Evolutionary conservation across 768 basidiomycete genomes (phyloP), one percentile per base, ranked within the genome.

Genomic region (Auricularia heimuer): DNA sequence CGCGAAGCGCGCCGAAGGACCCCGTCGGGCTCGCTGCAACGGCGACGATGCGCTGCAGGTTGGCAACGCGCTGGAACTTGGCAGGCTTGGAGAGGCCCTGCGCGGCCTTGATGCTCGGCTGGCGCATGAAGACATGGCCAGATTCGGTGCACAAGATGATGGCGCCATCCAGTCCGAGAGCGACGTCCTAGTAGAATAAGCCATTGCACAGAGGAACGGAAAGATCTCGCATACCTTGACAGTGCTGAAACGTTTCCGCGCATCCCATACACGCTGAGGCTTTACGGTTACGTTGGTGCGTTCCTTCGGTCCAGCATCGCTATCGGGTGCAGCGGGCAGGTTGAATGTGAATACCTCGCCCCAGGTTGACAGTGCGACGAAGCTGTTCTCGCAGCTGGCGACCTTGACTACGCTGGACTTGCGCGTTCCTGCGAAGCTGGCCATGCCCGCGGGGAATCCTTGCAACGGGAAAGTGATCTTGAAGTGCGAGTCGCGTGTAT

Each of bases 71-170:
- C 66, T 87, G 84, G 72, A 94, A 96, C 76, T 88, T 94, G 78
- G 75, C 75, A 10, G 56, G 76, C 67, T 37, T 72, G 70, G 34
- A 54, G 34, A 36, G 61, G 29, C n/a, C 47, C 34, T 29, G 63
- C 10, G 56, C 56, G 29, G 56, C 56, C 33, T 60, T 51, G 29
- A 60, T 35, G 56, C 24, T 84, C 34, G 92, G 83, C 21, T 85
- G 81, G 29, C 94, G 88, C 29, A 95, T 81, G 71, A 89, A 98
- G 37, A 96, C 94, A 70, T 98, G 94, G 0, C 96, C 96, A 3
- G 96, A 95, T 67, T 90, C 86, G 1, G 96, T 98, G 76, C 92
- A 97, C 58, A 98, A 82, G 71, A 97, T 88, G 71, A 97, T 83
- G 16, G 89, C 84, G 3, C 94, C 92, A 68, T 97, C 94, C 1